phyloP scores from a whole-genome alignment of 2,329 filamentous ascomycete genomes.

The Ceratocystis harringtonii region DNA sequence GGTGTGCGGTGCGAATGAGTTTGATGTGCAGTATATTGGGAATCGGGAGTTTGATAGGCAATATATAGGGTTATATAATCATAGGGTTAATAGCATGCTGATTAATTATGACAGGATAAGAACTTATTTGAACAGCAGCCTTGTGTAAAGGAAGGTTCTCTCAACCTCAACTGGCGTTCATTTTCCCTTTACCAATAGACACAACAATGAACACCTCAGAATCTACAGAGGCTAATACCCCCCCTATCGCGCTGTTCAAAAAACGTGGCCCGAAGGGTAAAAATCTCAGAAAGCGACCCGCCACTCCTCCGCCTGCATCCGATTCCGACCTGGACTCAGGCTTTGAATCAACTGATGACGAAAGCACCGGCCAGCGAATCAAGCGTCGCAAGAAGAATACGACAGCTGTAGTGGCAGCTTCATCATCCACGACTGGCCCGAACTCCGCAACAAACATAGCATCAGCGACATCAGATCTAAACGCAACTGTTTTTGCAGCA shows the following conservation, averaged over 20 bases:
- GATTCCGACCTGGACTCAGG: conserved; percentile 11
- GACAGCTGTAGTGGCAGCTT: background rate
- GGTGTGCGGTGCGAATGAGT: too few relatives aligned
- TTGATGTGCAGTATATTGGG: too few relatives aligned
- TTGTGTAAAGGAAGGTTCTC: too few relatives aligned
- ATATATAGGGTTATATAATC: too few relatives aligned
- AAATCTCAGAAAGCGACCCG: conserved; percentile 12
- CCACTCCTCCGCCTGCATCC: conserved; percentile 8
- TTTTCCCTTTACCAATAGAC: background rate
- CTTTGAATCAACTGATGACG: conserved; percentile 9
- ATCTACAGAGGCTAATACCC: background rate
- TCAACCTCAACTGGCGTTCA: background rate
- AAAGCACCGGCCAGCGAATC: conserved; percentile 1
- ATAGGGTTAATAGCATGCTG: too few relatives aligned
- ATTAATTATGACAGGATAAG: too few relatives aligned
- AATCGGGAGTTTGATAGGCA: too few relatives aligned
- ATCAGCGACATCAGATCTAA: conserved; percentile 26
- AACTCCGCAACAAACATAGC: conserved; percentile 16
- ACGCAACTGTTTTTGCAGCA: conserved; percentile 41
- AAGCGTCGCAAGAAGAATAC: conserved; percentile 11
- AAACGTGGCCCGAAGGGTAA: conserved; percentile 9
- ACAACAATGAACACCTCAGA: background rate
- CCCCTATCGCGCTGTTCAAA: conserved; percentile 9
- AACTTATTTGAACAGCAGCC: too few relatives aligned
- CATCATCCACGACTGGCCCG: conserved; percentile 15